phyloP scores from a whole-genome alignment of 83 land plant genomes.

The Thuja plicata region DNA sequence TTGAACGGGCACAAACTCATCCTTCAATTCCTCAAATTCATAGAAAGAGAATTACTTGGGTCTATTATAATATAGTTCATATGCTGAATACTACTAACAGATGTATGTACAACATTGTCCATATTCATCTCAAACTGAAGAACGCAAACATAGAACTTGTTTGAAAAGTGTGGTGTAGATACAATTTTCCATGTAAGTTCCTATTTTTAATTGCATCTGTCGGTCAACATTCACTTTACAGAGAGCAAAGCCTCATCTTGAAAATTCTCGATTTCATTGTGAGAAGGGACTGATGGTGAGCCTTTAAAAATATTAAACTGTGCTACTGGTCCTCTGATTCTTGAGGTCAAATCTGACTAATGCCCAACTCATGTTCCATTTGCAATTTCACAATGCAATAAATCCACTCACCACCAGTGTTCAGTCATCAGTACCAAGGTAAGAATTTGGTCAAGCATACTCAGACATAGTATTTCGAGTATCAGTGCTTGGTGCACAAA shows the following conservation, averaged over 20 bases:
- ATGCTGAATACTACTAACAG: too few relatives aligned
- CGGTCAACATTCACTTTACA: constrained; percentile 70
- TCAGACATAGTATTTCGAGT: constrained; percentile 89
- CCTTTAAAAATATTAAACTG: constrained; percentile 86
- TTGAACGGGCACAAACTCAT: constrained; percentile 28
- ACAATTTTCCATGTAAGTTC: constrained; percentile 77
- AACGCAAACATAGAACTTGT: too few relatives aligned
- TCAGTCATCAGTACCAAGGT: constrained; percentile 91
- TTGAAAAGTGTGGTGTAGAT: constrained; percentile 69
- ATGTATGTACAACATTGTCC: too few relatives aligned
- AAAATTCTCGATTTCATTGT: constrained; percentile 13
- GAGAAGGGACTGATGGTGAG: constrained; percentile 65
- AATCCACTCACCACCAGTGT: constrained; percentile 94
- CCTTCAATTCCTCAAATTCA: neutral
- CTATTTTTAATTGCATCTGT: constrained; percentile 37
- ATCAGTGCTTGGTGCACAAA: constrained; percentile 42
- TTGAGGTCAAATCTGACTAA: constrained; percentile 86
- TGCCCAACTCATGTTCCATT: constrained; percentile 73
- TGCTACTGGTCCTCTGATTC: constrained; percentile 92
- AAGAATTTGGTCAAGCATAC: constrained; percentile 92
- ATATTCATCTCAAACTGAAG: too few relatives aligned
- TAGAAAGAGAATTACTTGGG: too few relatives aligned
- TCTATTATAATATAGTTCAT: too few relatives aligned
- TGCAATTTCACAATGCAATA: constrained; percentile 93
- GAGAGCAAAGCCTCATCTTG: constrained; percentile 21